phyloP scores from a whole-genome alignment of 2,329 filamentous ascomycete species.

The Paradendryphiella salina region DNA sequence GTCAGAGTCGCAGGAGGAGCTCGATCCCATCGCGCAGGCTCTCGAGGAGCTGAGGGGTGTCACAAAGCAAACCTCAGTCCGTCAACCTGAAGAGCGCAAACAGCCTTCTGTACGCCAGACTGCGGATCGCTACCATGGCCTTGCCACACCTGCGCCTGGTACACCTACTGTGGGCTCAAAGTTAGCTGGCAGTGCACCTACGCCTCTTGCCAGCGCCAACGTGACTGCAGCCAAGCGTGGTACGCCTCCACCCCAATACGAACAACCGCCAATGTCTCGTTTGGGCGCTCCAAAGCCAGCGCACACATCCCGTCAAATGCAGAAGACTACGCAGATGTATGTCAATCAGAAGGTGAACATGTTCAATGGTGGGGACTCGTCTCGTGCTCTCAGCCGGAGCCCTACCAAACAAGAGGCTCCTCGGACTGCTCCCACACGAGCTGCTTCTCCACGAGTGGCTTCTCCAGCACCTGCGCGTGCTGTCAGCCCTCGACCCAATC shows the following conservation, averaged over 20 bases:
- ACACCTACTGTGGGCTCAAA: conserved; percentile 46
- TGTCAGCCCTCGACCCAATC: conserved; percentile 61
- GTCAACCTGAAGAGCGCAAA: conserved; percentile 78
- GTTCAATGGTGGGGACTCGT: conserved; percentile 58
- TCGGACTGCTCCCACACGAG: conserved; percentile 46
- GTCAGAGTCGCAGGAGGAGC: conserved; percentile 59
- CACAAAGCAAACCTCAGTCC: conserved; percentile 74
- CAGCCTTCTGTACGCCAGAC: conserved; percentile 80
- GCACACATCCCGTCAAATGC: conserved; percentile 92
- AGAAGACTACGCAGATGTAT: conserved; percentile 89
- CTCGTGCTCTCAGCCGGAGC: conserved; percentile 63
- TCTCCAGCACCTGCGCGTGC: conserved; percentile 70
- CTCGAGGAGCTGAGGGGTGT: conserved; percentile 90
- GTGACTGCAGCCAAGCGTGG: conserved; percentile 65
- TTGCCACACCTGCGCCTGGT: conserved; percentile 73
- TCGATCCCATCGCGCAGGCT: conserved; percentile 88
- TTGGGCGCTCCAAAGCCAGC: conserved; percentile 89
- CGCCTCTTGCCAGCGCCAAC: conserved; percentile 51
- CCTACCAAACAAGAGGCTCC: conserved; percentile 50
- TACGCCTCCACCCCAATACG: conserved; percentile 86
- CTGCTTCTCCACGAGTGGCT: neutral
- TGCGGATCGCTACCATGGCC: conserved; percentile 94
- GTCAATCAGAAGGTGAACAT: conserved; percentile 79
- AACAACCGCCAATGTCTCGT: conserved; percentile 69
- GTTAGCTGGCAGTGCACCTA: conserved; percentile 49